Evolutionary conservation across 2,329 filamentous ascomycete genomes (phyloP), one percentile per base, ranked within the genome.

Genomic region (Nemania sp.): DNA sequence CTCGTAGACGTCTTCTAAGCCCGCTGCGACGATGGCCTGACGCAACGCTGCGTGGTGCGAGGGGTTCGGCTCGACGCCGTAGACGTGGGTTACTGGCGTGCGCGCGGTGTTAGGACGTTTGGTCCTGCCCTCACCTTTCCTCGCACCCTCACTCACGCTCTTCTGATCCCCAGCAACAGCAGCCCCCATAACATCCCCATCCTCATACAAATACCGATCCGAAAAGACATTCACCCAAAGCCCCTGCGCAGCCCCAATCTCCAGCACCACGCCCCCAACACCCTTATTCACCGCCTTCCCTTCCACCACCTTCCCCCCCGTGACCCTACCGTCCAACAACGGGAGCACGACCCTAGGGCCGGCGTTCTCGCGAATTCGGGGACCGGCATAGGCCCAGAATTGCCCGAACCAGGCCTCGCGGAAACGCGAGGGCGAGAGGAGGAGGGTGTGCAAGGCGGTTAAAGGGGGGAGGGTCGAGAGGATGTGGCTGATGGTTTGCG

Each of bases 11-110:
- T 73, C 80, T 6, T 76, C 72, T 2, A 89, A 69, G 0, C 81
- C 83, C 1, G 81, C 76, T 1, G 76, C 74, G 9, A 69, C 64
- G 3, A 86, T 75, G 19, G 75, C 76, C 33, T 67, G 64, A 1
- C 73, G 69, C 46, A 89, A 70, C 5, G 68, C 68, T 0, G 66
- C 66, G 59, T 85, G 80, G 49, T 81, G 79, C 30, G 73, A 75
- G 0, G 66, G 49, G 65, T 86, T 88, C 3, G 86, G 86, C 70
- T 89, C 86, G 4, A 88, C 77, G 49, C 84, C 86, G 61, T 82
- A 86, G 37, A 88, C 73, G 26, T 74, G 76, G 26, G 69, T 75
- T 49, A 81, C 64, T 1, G 28, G 60, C 43, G 9, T 57, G 36
- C 53, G 54, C 43, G 49, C 47, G 23, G 57, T 57, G 5, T 49